Conservation (phyloP, 2,329 filamentous ascomycete genomes). For the Oidium heveae region DNA sequence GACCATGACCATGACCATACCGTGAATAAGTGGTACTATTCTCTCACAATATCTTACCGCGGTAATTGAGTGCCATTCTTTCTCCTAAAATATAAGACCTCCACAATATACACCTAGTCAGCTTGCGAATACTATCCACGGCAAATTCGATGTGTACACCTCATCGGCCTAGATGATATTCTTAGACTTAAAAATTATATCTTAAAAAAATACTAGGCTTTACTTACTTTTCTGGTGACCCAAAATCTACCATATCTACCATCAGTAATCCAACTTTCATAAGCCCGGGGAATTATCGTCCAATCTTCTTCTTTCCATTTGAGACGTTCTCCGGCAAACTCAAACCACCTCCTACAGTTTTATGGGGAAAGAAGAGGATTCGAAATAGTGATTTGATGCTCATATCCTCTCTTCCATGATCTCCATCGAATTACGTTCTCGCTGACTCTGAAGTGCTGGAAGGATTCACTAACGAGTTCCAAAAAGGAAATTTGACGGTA, state of each 20-base stretch:
- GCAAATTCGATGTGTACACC: neutral
- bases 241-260: too few species aligned
- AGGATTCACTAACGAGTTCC: neutral
- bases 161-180: too few species aligned
- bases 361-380: neutral
- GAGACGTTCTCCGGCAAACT: neutral
- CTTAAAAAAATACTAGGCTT: too few species aligned
- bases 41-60: neutral
- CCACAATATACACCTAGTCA: neutral
- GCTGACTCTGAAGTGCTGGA: neutral
- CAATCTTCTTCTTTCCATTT: too few species aligned
- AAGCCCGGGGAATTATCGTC: too few species aligned
- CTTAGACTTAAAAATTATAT: too few species aligned
- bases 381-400: neutral
- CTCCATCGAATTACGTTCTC: neutral
- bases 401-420: neutral
- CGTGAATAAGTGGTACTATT: neutral
- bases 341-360: neutral
- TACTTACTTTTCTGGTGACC: too few species aligned
- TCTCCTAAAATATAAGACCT: neutral
- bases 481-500: neutral
- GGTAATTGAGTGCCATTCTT: neutral
- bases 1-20: neutral
- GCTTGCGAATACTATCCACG: neutral
- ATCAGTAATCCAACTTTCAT: too few species aligned